A percentile compares a stretch with the other conserved stretches of the same genome.
Evolutionary conservation across 768 basidiomycete species (phyloP).

Genomic region (Dioszegia hungarica): DNA sequence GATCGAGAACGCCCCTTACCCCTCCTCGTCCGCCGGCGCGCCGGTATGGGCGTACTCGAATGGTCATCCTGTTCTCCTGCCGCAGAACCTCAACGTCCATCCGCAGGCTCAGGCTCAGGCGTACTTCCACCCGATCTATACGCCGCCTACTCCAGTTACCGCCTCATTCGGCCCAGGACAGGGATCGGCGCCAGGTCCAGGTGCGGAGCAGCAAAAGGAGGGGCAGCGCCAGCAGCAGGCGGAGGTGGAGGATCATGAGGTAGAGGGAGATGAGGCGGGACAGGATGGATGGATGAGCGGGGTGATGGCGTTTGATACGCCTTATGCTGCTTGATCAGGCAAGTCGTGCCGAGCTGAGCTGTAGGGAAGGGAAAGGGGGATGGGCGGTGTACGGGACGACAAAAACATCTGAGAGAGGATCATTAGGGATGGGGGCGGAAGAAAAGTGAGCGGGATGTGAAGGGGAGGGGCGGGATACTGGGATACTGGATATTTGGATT

Average conservation of each 20-base stretch:
- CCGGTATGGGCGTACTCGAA: neutral
- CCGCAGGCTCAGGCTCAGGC: too few species aligned
- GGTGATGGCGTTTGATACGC: slow-evolving; percentile 6
- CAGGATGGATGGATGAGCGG: neutral
- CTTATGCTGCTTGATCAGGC: neutral
- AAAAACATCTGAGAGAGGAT: too few species aligned
- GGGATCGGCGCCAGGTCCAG: too few species aligned
- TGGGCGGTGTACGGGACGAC: too few species aligned
- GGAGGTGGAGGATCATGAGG: neutral
- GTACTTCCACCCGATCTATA: neutral
- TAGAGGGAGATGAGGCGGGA: neutral
- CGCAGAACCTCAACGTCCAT: neutral
- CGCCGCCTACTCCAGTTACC: neutral
- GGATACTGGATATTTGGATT: too few species aligned
- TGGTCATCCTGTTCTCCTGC: neutral
- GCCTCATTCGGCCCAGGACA: neutral
- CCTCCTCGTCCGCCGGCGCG: neutral
- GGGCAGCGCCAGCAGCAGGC: neutral
- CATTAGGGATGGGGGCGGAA: too few species aligned
- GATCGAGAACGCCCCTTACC: neutral
- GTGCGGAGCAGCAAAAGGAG: too few species aligned
- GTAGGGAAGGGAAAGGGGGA: neutral
- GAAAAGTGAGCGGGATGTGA: neutral
- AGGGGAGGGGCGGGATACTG: too few species aligned
- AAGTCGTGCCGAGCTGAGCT: too few species aligned